Evolutionary conservation across 2,329 filamentous ascomycete genomes (phyloP), one percentile per base, ranked within the genome.

Genomic region (Fonsecaea multimorphosa): DNA sequence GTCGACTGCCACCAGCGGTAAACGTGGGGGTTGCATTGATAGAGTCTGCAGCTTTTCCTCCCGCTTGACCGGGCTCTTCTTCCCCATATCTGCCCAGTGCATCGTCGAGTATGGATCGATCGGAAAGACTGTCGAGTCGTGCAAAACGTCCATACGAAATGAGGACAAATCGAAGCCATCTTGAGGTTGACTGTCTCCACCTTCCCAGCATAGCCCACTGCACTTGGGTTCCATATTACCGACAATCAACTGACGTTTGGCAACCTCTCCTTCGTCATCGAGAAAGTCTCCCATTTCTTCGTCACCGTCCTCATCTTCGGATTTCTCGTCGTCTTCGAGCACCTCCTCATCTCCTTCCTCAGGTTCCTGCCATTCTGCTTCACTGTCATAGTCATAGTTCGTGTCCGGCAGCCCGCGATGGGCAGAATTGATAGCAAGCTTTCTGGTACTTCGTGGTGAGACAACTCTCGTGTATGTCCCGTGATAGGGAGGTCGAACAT

Each of bases 261-360:
- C 69, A 78, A 81, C 75, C 77, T 95, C 91, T 60, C 96, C 91
- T 5, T 91, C 91, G 72, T 96, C 92, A 71, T 97, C 93, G 1
- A 97, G 82, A 74, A 97, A 97, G 19, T 88, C 93, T 3, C 92
- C 91, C 88, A 97, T 90, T 66, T 96, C 93, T 68, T 91, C 90
- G 16, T 91, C 90, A n/a, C 87, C 89, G 11, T 86, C 87, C 3
- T 86, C 83, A 61, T 83, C 86, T 60, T 83, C 83, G 9, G 84
- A 81, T 58, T 87, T 84, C 5, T 90, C 87, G 63, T 89, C 87
- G 32, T 86, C 86, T 65, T 89, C 88, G 2, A 85, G 86, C 1
- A 90, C 77, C 58, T 91, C 87, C 72, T 90, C 89, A 38, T 86
- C 86, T 64, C 91, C 90, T 85, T 93, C 81, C 85, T 93, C 80